Conservation (phyloP, 2,329 filamentous ascomycete species). For the Tolypocladium ophioglossoides region DNA sequence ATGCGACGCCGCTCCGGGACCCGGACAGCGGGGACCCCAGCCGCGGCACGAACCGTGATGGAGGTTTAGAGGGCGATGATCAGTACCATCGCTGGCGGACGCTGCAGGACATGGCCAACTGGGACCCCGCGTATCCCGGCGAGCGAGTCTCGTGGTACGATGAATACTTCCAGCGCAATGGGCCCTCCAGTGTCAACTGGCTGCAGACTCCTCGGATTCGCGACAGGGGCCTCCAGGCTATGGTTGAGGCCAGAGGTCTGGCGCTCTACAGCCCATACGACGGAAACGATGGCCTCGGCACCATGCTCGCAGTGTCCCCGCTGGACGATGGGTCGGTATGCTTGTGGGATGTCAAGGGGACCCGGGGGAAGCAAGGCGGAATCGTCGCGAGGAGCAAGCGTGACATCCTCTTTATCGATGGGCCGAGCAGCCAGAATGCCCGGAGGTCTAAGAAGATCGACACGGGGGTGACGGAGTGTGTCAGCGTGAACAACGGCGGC, state of each 20-base stretch:
- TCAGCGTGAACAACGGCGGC: constrained; percentile 61
- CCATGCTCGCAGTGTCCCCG: constrained; percentile 57
- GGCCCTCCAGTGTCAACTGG: constrained; percentile 66
- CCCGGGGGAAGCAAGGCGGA: constrained; percentile 42
- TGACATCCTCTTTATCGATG: constrained; percentile 54
- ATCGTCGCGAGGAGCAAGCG: constrained; percentile 56
- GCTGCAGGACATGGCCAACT: constrained; percentile 57
- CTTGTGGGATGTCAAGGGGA: constrained; percentile 66
- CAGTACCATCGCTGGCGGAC: constrained; percentile 9
- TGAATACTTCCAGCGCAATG: constrained; percentile 78
- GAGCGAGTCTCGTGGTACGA: constrained; percentile 78
- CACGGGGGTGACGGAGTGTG: constrained; percentile 66
- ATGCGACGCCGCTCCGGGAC: constrained; percentile 3
- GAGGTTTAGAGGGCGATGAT: neutral
- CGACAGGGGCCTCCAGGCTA: constrained; percentile 30
- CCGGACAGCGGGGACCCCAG: neutral
- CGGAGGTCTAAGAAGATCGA: constrained; percentile 55
- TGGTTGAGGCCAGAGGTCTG: constrained; percentile 61
- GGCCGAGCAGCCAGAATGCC: constrained; percentile 31
- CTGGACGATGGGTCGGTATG: constrained; percentile 82
- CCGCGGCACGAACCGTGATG: neutral
- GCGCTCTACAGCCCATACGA: constrained; percentile 49
- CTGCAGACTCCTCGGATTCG: constrained; percentile 49
- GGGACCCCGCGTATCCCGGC: constrained; percentile 66
- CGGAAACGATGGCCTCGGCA: constrained; percentile 32